Conservation (phyloP, 2,329 filamentous ascomycete genomes). For the Cadophora sp. region DNA sequence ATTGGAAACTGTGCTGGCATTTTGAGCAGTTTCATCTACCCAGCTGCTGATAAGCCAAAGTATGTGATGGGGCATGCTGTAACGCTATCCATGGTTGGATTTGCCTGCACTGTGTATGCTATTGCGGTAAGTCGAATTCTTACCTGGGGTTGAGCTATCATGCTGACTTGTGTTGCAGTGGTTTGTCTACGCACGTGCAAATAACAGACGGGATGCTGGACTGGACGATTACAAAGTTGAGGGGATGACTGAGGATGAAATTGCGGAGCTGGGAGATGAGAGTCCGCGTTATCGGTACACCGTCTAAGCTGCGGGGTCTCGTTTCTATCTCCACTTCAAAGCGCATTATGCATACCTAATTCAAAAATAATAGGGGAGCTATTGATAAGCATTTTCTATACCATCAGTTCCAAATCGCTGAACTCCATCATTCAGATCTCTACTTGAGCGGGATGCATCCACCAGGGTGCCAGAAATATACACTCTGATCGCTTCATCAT, state of each 20-base stretch:
- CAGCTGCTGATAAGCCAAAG: constrained; percentile 49
- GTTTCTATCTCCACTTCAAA: no score
- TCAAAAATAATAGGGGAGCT: no score
- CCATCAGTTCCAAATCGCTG: no score
- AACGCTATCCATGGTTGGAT: constrained; percentile 54
- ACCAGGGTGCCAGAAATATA: no score
- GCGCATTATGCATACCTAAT: no score
- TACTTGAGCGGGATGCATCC: no score
- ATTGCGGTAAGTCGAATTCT: constrained; percentile 33
- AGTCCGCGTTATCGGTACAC: constrained; percentile 44
- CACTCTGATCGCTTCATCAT: no score
- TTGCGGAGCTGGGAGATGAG: constrained; percentile 51
- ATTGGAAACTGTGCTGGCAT: constrained; percentile 66
- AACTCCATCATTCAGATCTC: no score
- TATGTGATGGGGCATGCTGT: constrained; percentile 59
- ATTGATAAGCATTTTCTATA: no score
- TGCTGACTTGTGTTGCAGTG: constrained; percentile 30
- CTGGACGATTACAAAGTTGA: constrained; percentile 50
- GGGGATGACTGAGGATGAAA: constrained; percentile 52
- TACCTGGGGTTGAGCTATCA: constrained; percentile 35
- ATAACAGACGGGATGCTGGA: constrained; percentile 47
- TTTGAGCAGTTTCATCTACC: constrained; percentile 63
- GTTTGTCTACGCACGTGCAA: constrained; percentile 42
- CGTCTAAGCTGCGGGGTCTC: background rate
- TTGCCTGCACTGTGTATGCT: constrained; percentile 51